Evolutionary conservation across 2,329 filamentous ascomycete genomes (phyloP).

Genomic region (Coniochaeta sp.): DNA sequence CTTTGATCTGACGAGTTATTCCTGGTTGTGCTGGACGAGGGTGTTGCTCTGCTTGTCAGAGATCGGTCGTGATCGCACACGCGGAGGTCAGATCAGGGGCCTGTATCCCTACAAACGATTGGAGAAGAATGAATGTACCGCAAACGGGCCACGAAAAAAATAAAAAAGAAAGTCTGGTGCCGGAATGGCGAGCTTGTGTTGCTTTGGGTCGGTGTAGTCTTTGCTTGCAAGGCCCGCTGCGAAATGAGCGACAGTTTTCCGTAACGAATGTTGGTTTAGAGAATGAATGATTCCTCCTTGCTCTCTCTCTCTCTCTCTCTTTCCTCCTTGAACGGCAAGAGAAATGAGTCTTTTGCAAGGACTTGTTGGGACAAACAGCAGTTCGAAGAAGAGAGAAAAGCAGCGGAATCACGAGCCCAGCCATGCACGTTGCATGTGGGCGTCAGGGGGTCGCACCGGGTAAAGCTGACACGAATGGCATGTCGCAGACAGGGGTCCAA

Average conservation of each 20-base stretch:
- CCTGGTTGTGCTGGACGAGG: background rate
- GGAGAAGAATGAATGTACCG: constrained; percentile 12
- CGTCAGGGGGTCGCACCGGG: constrained; percentile 1
- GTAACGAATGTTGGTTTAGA: background rate
- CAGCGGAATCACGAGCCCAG: background rate
- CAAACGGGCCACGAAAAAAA: constrained; percentile 2
- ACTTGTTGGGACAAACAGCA: background rate
- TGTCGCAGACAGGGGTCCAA: background rate
- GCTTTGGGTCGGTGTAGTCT: background rate
- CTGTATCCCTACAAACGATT: constrained; percentile 13
- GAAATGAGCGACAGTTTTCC: background rate
- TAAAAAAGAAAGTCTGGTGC: background rate
- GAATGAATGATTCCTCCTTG: background rate
- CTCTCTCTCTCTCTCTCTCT: too few species aligned
- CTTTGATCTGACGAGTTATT: background rate
- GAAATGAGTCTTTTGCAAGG: background rate
- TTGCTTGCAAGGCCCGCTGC: background rate
- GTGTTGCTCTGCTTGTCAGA: constrained; percentile 3
- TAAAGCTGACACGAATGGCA: constrained; percentile 1
- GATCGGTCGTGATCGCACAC: constrained; percentile 1
- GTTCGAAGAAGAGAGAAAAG: background rate
- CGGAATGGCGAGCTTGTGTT: background rate
- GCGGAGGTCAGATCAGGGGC: constrained; percentile 18
- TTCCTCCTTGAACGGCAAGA: background rate
- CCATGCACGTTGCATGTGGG: background rate